Base-by-base conservation (phyloP, 169 alveolate genomes). In the Plasmodium relictum region DNA sequence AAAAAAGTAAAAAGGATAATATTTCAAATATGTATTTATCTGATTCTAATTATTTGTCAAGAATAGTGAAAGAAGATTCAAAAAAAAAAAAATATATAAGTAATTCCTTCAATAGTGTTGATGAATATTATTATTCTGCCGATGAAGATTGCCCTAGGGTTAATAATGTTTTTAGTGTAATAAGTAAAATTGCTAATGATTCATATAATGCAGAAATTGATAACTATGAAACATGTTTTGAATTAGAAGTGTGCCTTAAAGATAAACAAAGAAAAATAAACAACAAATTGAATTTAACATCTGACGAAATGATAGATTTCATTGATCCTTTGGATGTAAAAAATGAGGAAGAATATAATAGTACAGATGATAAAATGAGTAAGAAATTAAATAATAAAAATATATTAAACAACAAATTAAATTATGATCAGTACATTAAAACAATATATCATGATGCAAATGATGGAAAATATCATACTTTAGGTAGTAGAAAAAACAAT, bases 221-320 rank as follows among this genome's bases (percentile, higher is more conserved):
- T 12, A 83, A 83, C 69, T 83, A 83, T 56, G 86, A 83, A 83
- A 83, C 91, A 20, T 83, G 91, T 69, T 83, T 83, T 69, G 91
- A 83, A 62, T 69, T 83, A 62, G 91, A 83, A 26, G 58, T 62
- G 6, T 69, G 68, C 31, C 22, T 62, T 39, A 83, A 56, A 22
- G 91, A 83, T 10, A 71, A 73, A 45, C 63, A 39, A 22, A 68
- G 45, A 48, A 52, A 65, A 45, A 45, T n/a, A 7, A 14, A 54
- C 7, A 24, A 62, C 0, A 61, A 50, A 6, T 18, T n/a, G 2
- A 70, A 70, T 12, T 68, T 70, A 37, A 37, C 48, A 50, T 65
- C 48, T 26, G 78, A 63, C 5, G 80, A 78, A 63, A 14, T 48
- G 42, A 31, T 39, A 37, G 20, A 39, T 16, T 0, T 63, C 39